A percentile compares a stretch with the other conserved stretches of the same genome.
Conservation (phyloP, 306 rosid genomes). For the Sechiopsis laciniata region DNA sequence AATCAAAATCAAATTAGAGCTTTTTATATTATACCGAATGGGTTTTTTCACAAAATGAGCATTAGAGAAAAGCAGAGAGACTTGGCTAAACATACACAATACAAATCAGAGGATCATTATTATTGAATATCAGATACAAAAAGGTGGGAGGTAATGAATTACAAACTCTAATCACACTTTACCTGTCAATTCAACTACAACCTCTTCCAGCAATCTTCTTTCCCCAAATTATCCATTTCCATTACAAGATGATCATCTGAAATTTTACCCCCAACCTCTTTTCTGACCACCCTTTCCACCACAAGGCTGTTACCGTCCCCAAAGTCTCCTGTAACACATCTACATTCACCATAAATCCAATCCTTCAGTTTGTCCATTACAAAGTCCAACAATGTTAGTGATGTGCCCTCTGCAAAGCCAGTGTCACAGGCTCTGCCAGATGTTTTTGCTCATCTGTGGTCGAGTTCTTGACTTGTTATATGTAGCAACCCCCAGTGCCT, state of each 20-base stretch:
- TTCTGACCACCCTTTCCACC: conserved; percentile 61
- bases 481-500: conserved; percentile 93
- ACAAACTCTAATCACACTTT: conserved; percentile 23
- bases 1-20: neutral
- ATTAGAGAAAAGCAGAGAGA: conserved; percentile 1
- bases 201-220: conserved; percentile 52
- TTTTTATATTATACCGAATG: neutral
- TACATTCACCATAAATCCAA: conserved; percentile 49
- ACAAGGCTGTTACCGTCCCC: conserved; percentile 63
- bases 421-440: conserved; percentile 31
- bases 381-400: conserved; percentile 44
- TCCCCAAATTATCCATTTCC: conserved; percentile 62
- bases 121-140: conserved; percentile 18
- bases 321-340: conserved; percentile 43
- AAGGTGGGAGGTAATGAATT: neutral
- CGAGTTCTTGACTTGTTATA: conserved; percentile 46
- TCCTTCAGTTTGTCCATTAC: conserved; percentile 66
- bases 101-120: conserved; percentile 6
- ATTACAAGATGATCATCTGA: conserved; percentile 54
- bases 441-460: conserved; percentile 25
- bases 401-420: conserved; percentile 32
- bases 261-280: conserved; percentile 55
- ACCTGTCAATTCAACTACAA: conserved; percentile 54
- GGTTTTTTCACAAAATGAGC: conserved; percentile 5
- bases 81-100: neutral